Conservation (phyloP, 108 stramenopile genomes). For the Conticribra weissflogii region DNA sequence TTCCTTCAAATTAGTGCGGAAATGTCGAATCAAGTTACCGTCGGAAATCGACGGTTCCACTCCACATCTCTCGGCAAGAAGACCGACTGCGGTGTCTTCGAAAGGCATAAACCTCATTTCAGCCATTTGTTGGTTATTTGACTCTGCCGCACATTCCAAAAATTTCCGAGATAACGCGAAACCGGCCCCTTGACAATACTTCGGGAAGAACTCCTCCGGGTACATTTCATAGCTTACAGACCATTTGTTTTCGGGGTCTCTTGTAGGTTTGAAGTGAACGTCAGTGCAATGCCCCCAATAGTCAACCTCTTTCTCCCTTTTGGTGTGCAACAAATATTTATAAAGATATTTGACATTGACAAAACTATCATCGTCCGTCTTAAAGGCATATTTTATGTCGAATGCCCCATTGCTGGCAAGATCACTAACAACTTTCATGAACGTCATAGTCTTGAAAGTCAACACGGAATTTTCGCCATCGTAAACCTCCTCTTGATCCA, state of each 20-base stretch:
- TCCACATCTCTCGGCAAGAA: slow-evolving; percentile 24
- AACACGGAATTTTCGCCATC: slow-evolving; percentile 3
- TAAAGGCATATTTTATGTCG: slow-evolving; percentile 10
- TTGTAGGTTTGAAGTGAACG: background rate
- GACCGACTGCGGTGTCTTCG: slow-evolving; percentile 19
- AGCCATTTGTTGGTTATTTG: slow-evolving; percentile 4
- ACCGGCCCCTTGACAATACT: slow-evolving; percentile 22
- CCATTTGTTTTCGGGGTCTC: slow-evolving; percentile 14
- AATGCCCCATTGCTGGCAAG: background rate
- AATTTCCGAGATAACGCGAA: slow-evolving; percentile 20
- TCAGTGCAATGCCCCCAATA: slow-evolving; percentile 27
- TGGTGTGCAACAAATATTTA: background rate
- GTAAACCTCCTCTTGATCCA: slow-evolving; percentile 20
- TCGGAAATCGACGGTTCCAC: background rate
- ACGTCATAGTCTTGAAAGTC: slow-evolving; percentile 23
- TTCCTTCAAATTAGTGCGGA: background rate
- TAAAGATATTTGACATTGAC: slow-evolving; percentile 15
- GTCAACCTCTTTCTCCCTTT: background rate
- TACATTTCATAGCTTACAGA: slow-evolving; percentile 1
- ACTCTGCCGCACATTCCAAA: background rate
- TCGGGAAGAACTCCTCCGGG: slow-evolving; percentile 14
- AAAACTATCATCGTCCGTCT: slow-evolving; percentile 37
- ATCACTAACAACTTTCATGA: slow-evolving; percentile 13
- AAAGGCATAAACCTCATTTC: slow-evolving; percentile 19
- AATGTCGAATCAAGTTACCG: background rate